Evolutionary conservation across 2,329 filamentous ascomycete species (phyloP), one percentile per base, ranked within the genome.

Genomic region (Aurifilum marmelostoma): DNA sequence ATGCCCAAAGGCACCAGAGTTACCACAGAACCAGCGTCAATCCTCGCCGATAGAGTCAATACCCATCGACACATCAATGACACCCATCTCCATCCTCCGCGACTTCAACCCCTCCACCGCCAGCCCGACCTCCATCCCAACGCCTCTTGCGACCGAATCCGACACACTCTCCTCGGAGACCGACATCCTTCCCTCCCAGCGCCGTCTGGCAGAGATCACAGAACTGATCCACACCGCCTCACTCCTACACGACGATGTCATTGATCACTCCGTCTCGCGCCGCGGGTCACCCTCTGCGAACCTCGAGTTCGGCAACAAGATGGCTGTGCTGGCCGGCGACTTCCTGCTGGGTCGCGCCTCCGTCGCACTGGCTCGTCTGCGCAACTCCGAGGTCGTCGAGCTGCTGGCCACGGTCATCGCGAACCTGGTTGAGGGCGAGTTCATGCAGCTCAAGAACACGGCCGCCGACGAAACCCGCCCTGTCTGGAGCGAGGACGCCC

Each of bases 361-460:
- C 0, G 94, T 98, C 8, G 95, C 95, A 7, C 86, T 99, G 56
- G 96, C 96, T 18, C 89, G 96, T 56, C 83, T 99, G 69, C 89
- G 95, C 41, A 93, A 99, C 77, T 92, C 94, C 58, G 96, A 99
- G 80, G 96, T 99, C 2, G 93, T 94, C 11, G 96, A 99, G 82
- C 87, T 99, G 9, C 84, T 99, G 39, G 94, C 96, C 4, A 98
- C 95, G 0, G 96, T 98, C 56, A 98, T 99, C 74, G 95, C 96
- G 59, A 99, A 99, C 79, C 84, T 99, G 34, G 94, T 99, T 27
- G 96, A 99, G 82, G 96, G 96, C 77, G 96, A 99, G 81, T 98
- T 99, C 83, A 99, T 99, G 96, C 96, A 99, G 83, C 84, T 99
- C 75, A 97, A 97, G 83, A 99, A 99, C 80, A 98, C 96, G 1